Conservation (phyloP, 2,329 filamentous ascomycete genomes). For the Falciphora oryzae region DNA sequence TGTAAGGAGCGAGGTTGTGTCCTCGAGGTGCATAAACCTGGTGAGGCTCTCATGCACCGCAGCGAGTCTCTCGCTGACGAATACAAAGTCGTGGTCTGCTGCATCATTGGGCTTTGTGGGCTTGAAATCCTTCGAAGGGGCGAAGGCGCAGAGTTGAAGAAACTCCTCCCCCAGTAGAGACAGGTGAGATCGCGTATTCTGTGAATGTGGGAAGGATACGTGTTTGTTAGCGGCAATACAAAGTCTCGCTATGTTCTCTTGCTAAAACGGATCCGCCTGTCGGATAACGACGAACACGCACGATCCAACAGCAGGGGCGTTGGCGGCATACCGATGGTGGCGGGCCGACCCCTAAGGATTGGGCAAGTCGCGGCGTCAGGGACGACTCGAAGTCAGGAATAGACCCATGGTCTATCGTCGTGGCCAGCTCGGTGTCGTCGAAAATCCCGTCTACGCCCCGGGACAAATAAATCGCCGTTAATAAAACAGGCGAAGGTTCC, state of each 20-base stretch:
- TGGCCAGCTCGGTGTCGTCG: conserved; percentile 33
- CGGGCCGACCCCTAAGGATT: conserved; percentile 44
- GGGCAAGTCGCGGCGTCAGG: conserved; percentile 32
- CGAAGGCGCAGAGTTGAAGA: conserved; percentile 42
- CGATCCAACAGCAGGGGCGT: background rate
- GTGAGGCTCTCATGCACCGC: conserved; percentile 37
- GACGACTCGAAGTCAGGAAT: conserved; percentile 42
- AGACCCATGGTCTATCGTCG: conserved; percentile 46
- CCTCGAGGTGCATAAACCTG: conserved; percentile 28
- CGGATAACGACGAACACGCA: background rate
- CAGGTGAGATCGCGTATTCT: conserved; percentile 46
- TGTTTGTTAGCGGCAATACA: background rate
- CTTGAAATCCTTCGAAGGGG: conserved; percentile 46
- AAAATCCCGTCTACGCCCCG: conserved; percentile 32
- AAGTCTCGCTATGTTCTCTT: too few relatives aligned
- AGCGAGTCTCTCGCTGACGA: conserved; percentile 35
- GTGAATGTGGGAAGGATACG: background rate
- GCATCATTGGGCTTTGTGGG: conserved; percentile 32
- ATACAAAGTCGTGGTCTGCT: conserved; percentile 36
- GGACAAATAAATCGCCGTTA: background rate
- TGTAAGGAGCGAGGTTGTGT: conserved; percentile 28
- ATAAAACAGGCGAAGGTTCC: background rate
- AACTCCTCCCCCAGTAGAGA: conserved; percentile 45
- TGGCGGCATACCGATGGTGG: conserved; percentile 36
- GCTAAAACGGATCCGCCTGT: too few relatives aligned